Evolutionary conservation across 2,329 filamentous ascomycete species (phyloP), one percentile per base, ranked within the genome.

Genomic region (Aspergillus pseudoterreus): DNA sequence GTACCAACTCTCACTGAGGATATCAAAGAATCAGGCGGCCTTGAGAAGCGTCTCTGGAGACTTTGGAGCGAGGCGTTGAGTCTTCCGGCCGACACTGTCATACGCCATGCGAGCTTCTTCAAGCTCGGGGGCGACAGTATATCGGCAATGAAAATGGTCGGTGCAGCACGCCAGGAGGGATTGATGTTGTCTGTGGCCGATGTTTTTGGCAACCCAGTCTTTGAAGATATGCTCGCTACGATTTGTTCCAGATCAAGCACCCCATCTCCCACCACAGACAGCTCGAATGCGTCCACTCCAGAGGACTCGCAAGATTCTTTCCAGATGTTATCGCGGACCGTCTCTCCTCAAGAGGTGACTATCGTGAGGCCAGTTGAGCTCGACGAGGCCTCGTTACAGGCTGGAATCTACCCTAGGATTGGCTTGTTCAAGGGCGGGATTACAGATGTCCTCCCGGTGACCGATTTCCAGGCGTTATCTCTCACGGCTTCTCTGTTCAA

Each of bases 391-490:
- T 79, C 82, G 45, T 62, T 82, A 10, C 68, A 75, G 4, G 69
- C 74, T n/a, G 66, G 68, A 1, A 75, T 86, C 27, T 74, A 72
- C 15, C 76, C 81, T 0, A 73, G 75, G 42, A 75, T 87, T 4
- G 73, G 75, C 8, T 73, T 81, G 51, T 70, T 73, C 9, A 66
- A 73, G 21, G 81, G 78, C 71, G 74, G 72, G 8, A 74, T 87
- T 39, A 63, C 70, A 2, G 79, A 86, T 56, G 75, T 85, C 1
- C 72, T 84, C 2, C 84, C 83, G 2, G 75, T 80, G 1, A 76
- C 82, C 0, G 82, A 82, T 4, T 71, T 71, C 57, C 69, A 71
- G 48, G 62, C 69, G 3, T 59, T 71, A 50, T 70, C 69, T 2
- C 56, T 71, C 10, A 66, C 68, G n/a, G 69, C 64, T 17, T 68